Base-by-base conservation (phyloP, 2,329 filamentous ascomycete species). In the Ophiostoma tasmaniense region DNA sequence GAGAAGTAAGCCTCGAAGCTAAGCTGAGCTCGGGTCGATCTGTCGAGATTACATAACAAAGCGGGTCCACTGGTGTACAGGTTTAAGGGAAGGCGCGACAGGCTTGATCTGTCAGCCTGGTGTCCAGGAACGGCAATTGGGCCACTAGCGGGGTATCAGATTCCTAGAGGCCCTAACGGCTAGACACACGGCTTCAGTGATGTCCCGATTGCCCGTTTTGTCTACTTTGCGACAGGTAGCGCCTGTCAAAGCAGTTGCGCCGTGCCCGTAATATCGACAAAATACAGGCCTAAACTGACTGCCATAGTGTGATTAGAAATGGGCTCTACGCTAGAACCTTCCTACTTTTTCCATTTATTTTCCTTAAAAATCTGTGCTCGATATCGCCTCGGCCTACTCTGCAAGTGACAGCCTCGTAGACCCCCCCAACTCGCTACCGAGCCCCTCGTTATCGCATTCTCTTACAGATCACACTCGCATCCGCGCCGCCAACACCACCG, bases 41-140 rank as follows among this genome's bases (percentile, higher is more conserved):
- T 61, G 55, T 61, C n/a, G 11, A n/a, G 61, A 37, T 64, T 64
- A 64, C 61, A 64, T 64, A 64, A 64, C 61, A 64, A 35, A 64
- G 17, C 11, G 61, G 61, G 20, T 5, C 61, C 14, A 33, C 8
- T 25, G 25, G 22, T 11, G 13, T 25, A 10, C n/a, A 55, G 50
- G 50, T n/a, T 55, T 61, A 28, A 22, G 25, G 61, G 61, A 64
- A 64, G 61, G 61, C 30, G 59, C 61, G 33, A 64, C 17, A n/a
- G 61, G 14, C 17, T 35, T 64, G 61, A 64, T 64, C 61, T 64
- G 61, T 64, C 61, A 64, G 61, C 61, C 61, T 35, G 33, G 61
- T 37, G 33, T 64, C 61, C 61, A 25, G 61, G n/a, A 64, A 64
- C 61, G 61, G 61, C 61, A 64, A 25, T 64, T 10, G 17, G 8